These are phyloP conservation scores for Epithemia pelagica DNA, from an alignment of 108 stramenopile genomes.

Conservation along the genomic window DNA sequence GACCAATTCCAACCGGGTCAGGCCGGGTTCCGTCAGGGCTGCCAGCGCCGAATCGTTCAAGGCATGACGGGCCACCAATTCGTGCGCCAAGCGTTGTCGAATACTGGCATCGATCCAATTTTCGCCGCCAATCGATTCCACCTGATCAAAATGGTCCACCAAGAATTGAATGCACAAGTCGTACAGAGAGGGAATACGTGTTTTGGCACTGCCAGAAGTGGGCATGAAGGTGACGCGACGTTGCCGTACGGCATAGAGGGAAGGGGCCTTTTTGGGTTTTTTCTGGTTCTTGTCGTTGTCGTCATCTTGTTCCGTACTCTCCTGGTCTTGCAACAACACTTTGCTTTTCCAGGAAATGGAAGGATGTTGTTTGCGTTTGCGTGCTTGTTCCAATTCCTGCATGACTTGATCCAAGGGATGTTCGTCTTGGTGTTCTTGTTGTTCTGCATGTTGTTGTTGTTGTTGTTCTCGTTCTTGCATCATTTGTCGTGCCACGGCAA, in stretches of 20 bases:
- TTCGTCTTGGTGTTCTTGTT: slow-evolving; percentile 26
- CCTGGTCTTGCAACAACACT: not conserved
- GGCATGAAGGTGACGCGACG: slow-evolving; percentile 35
- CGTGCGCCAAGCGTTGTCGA: slow-evolving; percentile 48
- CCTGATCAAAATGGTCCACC: slow-evolving; percentile 63
- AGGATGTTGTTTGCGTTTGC: slow-evolving; percentile 34
- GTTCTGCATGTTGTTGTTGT: slow-evolving; percentile 43
- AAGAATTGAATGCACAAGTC: slow-evolving; percentile 55
- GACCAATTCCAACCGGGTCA: slow-evolving; percentile 64
- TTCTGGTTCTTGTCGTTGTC: not conserved
- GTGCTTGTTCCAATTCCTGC: slow-evolving; percentile 26
- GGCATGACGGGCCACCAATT: slow-evolving; percentile 47
- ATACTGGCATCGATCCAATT: slow-evolving; percentile 60
- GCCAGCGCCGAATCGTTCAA: slow-evolving; percentile 69
- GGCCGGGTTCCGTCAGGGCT: slow-evolving; percentile 51
- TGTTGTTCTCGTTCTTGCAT: slow-evolving; percentile 71
- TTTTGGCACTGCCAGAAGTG: not conserved
- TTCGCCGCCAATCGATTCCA: slow-evolving; percentile 65
- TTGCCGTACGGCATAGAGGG: slow-evolving; percentile 57
- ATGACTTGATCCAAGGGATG: slow-evolving; percentile 74
- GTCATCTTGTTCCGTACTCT: not conserved
- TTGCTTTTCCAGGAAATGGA: slow-evolving; percentile 43
- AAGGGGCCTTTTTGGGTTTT: slow-evolving; percentile 2
- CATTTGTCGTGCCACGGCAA: slow-evolving; percentile 76
- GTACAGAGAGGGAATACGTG: slow-evolving; percentile 52